Conservation (phyloP, 2,329 filamentous ascomycete species). For the Cladophialophora immunda region DNA sequence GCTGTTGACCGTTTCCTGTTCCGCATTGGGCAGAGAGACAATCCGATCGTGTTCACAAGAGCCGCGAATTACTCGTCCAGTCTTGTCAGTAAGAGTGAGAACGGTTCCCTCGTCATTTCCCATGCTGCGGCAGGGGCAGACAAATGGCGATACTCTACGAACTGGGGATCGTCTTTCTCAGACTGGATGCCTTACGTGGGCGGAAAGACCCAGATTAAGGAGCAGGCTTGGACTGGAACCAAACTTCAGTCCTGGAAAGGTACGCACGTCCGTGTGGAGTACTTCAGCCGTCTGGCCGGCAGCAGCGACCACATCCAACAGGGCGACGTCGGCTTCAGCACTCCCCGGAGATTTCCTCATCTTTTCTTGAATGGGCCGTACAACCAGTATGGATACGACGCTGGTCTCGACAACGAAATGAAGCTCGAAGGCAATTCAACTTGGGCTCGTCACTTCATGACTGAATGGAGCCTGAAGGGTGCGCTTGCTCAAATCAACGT, state of each 20-base stretch:
- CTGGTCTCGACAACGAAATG: constrained; percentile 65
- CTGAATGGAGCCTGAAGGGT: constrained; percentile 63
- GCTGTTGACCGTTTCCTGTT: constrained; percentile 69
- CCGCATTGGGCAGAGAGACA: constrained; percentile 65
- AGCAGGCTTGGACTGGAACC: constrained; percentile 67
- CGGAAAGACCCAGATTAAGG: constrained; percentile 58
- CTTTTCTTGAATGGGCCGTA: constrained; percentile 69
- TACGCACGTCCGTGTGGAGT: constrained; percentile 70
- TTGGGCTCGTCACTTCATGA: constrained; percentile 69
- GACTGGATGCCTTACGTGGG: constrained; percentile 66
- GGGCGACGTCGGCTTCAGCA: constrained; percentile 59
- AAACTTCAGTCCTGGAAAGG: constrained; percentile 66
- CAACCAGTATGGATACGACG: constrained; percentile 71
- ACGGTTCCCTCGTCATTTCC: constrained; percentile 58
- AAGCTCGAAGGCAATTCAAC: constrained; percentile 57
- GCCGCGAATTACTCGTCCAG: constrained; percentile 66
- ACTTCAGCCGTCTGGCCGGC: constrained; percentile 67
- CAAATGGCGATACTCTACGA: constrained; percentile 69
- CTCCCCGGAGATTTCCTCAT: constrained; percentile 65
- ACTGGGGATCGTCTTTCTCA: constrained; percentile 68
- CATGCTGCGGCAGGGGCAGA: constrained; percentile 70
- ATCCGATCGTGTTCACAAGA: constrained; percentile 67
- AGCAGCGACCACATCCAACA: constrained; percentile 69
- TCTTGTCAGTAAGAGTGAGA: constrained; percentile 56
- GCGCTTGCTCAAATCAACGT: constrained; percentile 69